phyloP scores from a whole-genome alignment of 495 filamentous ascomycete genomes.

The Cercophora newfieldiana region DNA sequence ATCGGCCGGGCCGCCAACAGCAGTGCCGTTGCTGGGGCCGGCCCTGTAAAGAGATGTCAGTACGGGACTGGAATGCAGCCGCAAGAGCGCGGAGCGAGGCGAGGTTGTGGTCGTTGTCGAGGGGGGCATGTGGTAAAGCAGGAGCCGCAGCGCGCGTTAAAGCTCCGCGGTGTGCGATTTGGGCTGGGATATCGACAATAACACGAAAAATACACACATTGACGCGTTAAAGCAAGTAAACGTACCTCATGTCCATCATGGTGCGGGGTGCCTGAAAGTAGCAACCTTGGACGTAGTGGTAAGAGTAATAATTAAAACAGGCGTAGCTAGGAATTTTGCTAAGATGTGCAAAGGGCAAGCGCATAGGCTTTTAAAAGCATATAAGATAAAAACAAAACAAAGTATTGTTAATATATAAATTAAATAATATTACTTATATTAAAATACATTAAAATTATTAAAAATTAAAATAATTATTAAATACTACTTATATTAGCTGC shows the following conservation, averaged over 20 bases:
- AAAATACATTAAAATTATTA: slow-evolving; percentile 1
- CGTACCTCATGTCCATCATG: background rate
- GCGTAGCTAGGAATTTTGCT: background rate
- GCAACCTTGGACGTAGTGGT: background rate
- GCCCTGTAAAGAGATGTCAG: background rate
- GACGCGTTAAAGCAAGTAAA: background rate
- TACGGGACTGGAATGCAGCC: background rate
- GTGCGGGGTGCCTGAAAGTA: background rate
- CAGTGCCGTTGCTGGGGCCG: background rate
- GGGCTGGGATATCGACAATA: background rate
- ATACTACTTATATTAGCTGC: background rate
- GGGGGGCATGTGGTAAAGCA: background rate
- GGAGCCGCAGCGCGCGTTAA: background rate
- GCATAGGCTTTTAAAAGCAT: background rate
- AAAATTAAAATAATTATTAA: background rate
- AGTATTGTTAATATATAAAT: background rate
- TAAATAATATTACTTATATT: background rate
- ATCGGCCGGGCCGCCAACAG: background rate
- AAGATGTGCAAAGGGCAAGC: background rate
- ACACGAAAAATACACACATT: background rate
- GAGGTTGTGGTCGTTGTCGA: background rate
- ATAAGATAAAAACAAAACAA: background rate
- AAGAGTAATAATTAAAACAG: background rate
- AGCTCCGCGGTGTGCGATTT: background rate
- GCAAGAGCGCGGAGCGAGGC: background rate